Evolutionary conservation across 495 filamentous ascomycete genomes (phyloP).

Genomic region (Podospora conica): DNA sequence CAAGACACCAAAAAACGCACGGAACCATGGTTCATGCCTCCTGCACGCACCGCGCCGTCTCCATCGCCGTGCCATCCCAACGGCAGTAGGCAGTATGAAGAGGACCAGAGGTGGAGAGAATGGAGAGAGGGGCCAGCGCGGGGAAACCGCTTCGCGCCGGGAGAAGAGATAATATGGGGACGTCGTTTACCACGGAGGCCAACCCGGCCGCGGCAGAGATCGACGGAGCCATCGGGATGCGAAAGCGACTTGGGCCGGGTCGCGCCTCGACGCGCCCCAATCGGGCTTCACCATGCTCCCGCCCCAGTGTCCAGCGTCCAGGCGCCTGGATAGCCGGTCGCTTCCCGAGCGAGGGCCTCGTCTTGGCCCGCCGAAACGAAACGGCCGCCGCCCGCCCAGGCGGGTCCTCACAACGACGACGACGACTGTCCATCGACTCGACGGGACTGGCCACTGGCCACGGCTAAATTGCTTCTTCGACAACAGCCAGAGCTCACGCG

Average conservation of each 20-base stretch:
- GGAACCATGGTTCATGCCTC: neutral
- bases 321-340: neutral
- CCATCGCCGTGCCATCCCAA: neutral
- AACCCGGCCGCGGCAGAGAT: neutral
- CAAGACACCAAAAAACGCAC: neutral
- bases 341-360: neutral
- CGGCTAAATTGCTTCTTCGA: neutral
- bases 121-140: neutral
- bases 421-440: neutral
- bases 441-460: neutral
- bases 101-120: no score
- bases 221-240: neutral
- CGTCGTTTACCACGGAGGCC: neutral
- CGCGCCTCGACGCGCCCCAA: neutral
- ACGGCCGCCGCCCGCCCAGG: neutral
- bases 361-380: neutral
- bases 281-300: neutral
- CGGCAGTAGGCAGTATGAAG: no score
- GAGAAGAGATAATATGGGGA: neutral
- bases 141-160: neutral
- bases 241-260: neutral
- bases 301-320: neutral
- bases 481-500: neutral
- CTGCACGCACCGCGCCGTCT: neutral
- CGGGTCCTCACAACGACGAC: neutral